Evolutionary conservation across 2,329 filamentous ascomycete genomes (phyloP).

Genomic region (Nothopassalora personata): DNA sequence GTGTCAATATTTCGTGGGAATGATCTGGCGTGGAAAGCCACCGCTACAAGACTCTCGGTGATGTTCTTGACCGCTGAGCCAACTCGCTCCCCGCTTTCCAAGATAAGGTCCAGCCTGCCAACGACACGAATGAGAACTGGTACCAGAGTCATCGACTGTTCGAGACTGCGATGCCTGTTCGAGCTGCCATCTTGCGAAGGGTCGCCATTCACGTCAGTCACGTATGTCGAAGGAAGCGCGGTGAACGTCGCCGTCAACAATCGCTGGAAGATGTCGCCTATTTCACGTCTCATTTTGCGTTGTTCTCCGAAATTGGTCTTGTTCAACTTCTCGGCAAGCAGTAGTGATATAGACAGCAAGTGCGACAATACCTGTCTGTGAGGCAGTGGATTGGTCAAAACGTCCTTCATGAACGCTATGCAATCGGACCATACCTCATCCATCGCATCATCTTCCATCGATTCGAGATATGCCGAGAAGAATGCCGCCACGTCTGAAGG

Average conservation of each 20-base stretch:
- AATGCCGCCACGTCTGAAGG: slow-evolving; percentile 84
- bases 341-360: slow-evolving; percentile 80
- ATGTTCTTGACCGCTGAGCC: slow-evolving; percentile 72
- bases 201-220: slow-evolving; percentile 14
- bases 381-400: slow-evolving; percentile 88
- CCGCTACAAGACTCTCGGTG: slow-evolving; percentile 74
- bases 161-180: slow-evolving; percentile 38
- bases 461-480: slow-evolving; percentile 80
- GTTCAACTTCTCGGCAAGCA: slow-evolving; percentile 90
- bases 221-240: slow-evolving; percentile 36
- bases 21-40: slow-evolving; percentile 72
- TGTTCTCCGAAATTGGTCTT: slow-evolving; percentile 98
- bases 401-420: slow-evolving; percentile 80
- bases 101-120: slow-evolving; percentile 72
- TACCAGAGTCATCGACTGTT: slow-evolving; percentile 64
- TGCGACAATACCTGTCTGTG: slow-evolving; percentile 85
- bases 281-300: slow-evolving; percentile 80
- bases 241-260: slow-evolving; percentile 92
- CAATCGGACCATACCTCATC: slow-evolving; percentile 98
- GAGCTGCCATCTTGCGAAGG: slow-evolving; percentile 27
- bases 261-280: slow-evolving; percentile 85
- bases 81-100: slow-evolving; percentile 81
- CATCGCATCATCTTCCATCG: slow-evolving; percentile 92
- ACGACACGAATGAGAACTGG: slow-evolving; percentile 73
- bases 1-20: slow-evolving; percentile 81